Base-by-base conservation (phyloP, 345 rosid species). In the Moringa oleifera region DNA sequence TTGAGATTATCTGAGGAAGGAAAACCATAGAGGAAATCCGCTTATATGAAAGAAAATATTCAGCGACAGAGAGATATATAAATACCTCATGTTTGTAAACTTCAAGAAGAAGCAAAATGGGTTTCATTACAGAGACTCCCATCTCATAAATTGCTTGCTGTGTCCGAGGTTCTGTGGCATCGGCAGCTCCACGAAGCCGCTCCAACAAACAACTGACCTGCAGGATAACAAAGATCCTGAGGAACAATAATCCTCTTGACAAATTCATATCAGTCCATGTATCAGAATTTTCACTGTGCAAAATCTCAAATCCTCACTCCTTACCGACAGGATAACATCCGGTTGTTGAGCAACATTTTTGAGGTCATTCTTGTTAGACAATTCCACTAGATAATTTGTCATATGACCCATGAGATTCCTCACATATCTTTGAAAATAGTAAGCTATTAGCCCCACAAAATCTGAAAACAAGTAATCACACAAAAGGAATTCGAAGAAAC, bases 131-230 rank as follows among this genome's bases (percentile, higher is more conserved):
- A 68, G 96, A 81, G 63, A 80, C 73, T 54, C 99, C 99, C 83
- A 88, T 86, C 81, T 88, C 96, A 75, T 88, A 90, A 59, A 94
- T 75, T 64, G 99, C 93, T 68, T 80, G 83, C 75, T 90, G 97
- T 24, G 84, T 86, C 70, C 97, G 87, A 64, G 99, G 99, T 79
- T 89, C 99, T 25, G 92, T 77, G 58, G 97, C 99, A 78, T 79
- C 65, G 31, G 95, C 97, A 45, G 99, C 97, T 74, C 99, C 99
- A 63, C 97, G 90, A 75, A 94, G 87, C 67, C 99, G 71, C 72
- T 90, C 99, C 77, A 94, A 68, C 60, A 88, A 81, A 81, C 93
- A 88, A 73, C 85, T 86, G 67, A 90, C 90, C 99, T 94, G 68
- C 67, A 81, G 37, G 23, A 68, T 59, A 65, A 53, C 57, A 61